Evolutionary conservation across 2,329 filamentous ascomycete species (phyloP).

Genomic region (Botryotinia narcissicola): DNA sequence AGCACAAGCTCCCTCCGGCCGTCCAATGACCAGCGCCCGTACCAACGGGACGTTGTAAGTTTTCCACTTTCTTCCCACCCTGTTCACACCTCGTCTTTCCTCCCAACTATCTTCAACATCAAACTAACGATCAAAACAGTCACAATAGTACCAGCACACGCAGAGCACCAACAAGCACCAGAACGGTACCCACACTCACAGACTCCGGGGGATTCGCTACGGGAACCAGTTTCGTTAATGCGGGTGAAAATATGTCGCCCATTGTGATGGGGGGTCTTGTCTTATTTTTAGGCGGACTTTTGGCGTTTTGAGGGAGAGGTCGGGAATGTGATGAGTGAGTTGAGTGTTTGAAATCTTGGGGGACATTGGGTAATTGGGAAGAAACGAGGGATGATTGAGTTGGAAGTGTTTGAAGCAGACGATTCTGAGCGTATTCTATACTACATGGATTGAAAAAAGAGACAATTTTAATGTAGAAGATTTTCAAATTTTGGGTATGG

Average conservation of each 20-base stretch:
- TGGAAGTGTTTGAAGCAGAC: neutral
- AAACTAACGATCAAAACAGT: neutral
- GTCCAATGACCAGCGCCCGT: neutral
- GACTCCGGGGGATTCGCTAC: slow-evolving; percentile 3
- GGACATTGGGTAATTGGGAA: neutral
- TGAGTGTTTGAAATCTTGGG: neutral
- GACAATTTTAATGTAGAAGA: neutral
- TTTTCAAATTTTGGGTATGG: neutral
- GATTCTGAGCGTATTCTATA: neutral
- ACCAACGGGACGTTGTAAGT: slow-evolving; percentile 16
- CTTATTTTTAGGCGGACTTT: slow-evolving; percentile 9
- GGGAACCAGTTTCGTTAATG: neutral
- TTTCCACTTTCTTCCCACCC: neutral
- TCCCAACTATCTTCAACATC: neutral
- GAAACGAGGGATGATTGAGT: neutral
- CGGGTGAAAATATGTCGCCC: neutral
- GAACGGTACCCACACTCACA: neutral
- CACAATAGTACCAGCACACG: slow-evolving; percentile 9
- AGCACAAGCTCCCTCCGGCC: neutral
- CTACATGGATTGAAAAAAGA: neutral
- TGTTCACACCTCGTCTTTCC: too few species aligned
- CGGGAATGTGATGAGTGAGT: neutral
- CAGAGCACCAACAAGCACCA: neutral
- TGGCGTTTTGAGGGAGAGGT: neutral
- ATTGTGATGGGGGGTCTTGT: neutral